phyloP scores from a whole-genome alignment of 2,329 filamentous ascomycete genomes.

The Beauveria sp. region DNA sequence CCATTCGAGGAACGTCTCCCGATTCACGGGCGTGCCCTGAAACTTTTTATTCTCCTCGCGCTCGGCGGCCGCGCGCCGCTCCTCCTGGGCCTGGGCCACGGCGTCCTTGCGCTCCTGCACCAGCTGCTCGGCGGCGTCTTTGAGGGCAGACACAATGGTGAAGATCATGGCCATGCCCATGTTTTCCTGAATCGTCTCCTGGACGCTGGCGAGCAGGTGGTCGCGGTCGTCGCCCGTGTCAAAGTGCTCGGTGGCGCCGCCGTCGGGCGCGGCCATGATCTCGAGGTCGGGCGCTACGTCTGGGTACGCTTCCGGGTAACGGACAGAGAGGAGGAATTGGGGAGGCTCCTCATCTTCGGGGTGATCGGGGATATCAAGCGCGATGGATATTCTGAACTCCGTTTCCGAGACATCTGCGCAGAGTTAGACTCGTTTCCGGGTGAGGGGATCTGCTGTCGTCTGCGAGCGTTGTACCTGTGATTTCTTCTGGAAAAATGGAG shows the following conservation, averaged over 20 bases:
- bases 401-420: constrained; percentile 77
- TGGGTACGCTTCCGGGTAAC: constrained; percentile 85
- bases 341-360: constrained; percentile 58
- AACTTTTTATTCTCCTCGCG: constrained; percentile 96
- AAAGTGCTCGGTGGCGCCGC: constrained; percentile 62
- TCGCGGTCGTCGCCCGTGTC: constrained; percentile 74
- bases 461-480: constrained; percentile 57
- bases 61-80: constrained; percentile 51
- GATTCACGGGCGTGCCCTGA: constrained; percentile 81
- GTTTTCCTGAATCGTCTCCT: constrained; percentile 79
- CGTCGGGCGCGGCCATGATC: constrained; percentile 64
- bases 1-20: constrained; percentile 80
- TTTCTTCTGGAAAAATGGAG: constrained; percentile 97
- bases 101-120: constrained; percentile 65
- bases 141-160: constrained; percentile 76
- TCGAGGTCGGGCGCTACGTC: constrained; percentile 80
- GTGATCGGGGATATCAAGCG: constrained; percentile 68
- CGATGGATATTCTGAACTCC: constrained; percentile 78
- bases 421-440: neutral
- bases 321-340: constrained; percentile 72
- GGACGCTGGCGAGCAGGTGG: constrained; percentile 60
- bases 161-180: constrained; percentile 98
- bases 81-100: constrained; percentile 46
- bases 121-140: constrained; percentile 83
- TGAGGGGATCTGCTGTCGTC: neutral